Conservation (phyloP, 1,139 yeast genomes). For the Suhomyces kunorum region DNA sequence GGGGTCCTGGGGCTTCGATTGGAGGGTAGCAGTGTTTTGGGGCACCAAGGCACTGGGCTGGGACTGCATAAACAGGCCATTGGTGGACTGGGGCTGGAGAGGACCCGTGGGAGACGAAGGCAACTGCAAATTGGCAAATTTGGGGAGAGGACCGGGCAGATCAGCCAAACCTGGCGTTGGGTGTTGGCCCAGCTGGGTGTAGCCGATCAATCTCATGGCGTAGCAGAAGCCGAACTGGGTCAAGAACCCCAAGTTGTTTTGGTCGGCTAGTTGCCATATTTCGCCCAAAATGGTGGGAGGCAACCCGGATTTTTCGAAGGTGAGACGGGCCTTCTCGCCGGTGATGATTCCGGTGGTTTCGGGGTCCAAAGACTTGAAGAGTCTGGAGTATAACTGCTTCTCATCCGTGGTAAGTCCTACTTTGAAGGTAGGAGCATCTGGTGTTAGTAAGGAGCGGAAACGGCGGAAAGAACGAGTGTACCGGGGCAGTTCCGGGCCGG, state of each 20-base stretch:
- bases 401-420: slow-evolving; percentile 76
- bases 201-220: slow-evolving; percentile 88
- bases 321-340: slow-evolving; percentile 84
- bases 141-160: slow-evolving; percentile 58
- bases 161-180: slow-evolving; percentile 54
- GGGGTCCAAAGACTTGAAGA: slow-evolving; percentile 78
- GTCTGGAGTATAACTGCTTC: slow-evolving; percentile 65
- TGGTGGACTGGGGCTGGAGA: slow-evolving; percentile 40
- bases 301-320: slow-evolving; percentile 84
- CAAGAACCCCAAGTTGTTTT: slow-evolving; percentile 79
- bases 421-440: slow-evolving; percentile 39
- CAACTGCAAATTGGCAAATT: slow-evolving; percentile 42
- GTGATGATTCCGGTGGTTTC: slow-evolving; percentile 81
- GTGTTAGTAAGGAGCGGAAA: slow-evolving; percentile 12
- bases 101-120: slow-evolving; percentile 19
- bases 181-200: slow-evolving; percentile 74
- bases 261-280: slow-evolving; percentile 92
- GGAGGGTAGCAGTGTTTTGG: slow-evolving; percentile 36
- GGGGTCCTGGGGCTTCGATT: slow-evolving; percentile 36
- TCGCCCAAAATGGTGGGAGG: slow-evolving; percentile 80
- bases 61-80: slow-evolving; percentile 49
- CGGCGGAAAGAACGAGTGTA: neutral
- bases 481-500: neutral
- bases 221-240: slow-evolving; percentile 79
- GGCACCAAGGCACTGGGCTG: slow-evolving; percentile 45